phyloP scores from a whole-genome alignment of 306 rosid species.

The Pueraria montana region DNA sequence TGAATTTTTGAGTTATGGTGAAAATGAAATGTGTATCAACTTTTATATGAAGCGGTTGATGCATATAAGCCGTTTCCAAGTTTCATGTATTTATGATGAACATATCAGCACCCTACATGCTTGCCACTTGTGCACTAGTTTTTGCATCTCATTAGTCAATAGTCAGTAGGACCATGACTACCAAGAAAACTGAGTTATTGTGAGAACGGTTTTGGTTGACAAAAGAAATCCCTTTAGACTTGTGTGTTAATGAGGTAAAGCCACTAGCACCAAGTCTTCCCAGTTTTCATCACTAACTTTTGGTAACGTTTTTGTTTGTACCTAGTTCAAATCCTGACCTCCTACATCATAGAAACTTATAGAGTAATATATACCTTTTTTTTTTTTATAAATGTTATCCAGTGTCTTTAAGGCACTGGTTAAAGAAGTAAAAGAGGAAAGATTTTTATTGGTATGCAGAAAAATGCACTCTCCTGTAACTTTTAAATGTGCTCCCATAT shows the following conservation, averaged over 20 bases:
- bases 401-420: too few relatives aligned
- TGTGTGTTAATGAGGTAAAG: conserved; percentile 4
- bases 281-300: neutral
- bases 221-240: neutral
- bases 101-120: conserved; percentile 8
- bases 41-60: conserved; percentile 57
- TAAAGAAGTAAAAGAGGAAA: too few relatives aligned
- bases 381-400: too few relatives aligned
- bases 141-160: neutral
- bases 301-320: neutral
- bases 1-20: conserved; percentile 42
- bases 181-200: neutral
- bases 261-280: conserved; percentile 4
- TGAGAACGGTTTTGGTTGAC: neutral
- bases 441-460: too few relatives aligned
- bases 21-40: conserved; percentile 33
- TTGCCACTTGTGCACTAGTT: conserved; percentile 42
- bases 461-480: too few relatives aligned
- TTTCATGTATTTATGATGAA: conserved; percentile 44
- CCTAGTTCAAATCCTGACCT: conserved; percentile 32
- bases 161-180: neutral
- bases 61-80: neutral
- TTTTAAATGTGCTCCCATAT: too few relatives aligned
- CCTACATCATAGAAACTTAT: conserved; percentile 46
- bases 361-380: neutral